Conservation (phyloP, 441 rosid species). For the Populus tomentosa region DNA sequence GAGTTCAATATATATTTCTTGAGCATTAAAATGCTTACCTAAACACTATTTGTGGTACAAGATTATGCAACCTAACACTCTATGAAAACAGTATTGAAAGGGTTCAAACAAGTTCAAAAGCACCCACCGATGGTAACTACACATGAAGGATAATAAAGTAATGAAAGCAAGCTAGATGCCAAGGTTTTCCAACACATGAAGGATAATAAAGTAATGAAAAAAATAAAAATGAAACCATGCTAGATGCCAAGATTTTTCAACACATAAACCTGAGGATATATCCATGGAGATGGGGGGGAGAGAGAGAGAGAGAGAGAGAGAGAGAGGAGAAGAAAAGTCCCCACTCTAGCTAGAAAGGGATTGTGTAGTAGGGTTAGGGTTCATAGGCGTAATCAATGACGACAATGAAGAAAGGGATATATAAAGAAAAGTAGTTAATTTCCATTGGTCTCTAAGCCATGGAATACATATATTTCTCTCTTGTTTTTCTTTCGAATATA, state of each 20-base stretch:
- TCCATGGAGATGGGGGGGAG: no score
- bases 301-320: not conserved
- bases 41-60: not conserved
- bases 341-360: constrained; percentile 25
- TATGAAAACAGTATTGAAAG: not conserved
- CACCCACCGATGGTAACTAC: not conserved
- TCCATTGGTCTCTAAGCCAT: not conserved
- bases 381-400: constrained; percentile 27
- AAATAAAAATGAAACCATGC: not conserved
- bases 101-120: not conserved
- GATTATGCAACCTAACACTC: not conserved
- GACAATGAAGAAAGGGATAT: constrained; percentile 5
- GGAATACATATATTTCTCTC: not conserved
- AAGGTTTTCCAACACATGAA: not conserved
- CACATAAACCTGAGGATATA: not conserved
- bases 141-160: not conserved
- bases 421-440: not conserved
- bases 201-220: not conserved
- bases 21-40: not conserved
- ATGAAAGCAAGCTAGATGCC: not conserved
- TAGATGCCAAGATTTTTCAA: not conserved
- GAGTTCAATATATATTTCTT: not conserved
- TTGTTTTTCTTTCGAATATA: not conserved
- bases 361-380: constrained; percentile 11
- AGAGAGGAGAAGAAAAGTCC: constrained; percentile 20